Evolutionary conservation across 2,329 filamentous ascomycete species (phyloP), one percentile per base, ranked within the genome.

Genomic region (Colletotrichum coccodes): DNA sequence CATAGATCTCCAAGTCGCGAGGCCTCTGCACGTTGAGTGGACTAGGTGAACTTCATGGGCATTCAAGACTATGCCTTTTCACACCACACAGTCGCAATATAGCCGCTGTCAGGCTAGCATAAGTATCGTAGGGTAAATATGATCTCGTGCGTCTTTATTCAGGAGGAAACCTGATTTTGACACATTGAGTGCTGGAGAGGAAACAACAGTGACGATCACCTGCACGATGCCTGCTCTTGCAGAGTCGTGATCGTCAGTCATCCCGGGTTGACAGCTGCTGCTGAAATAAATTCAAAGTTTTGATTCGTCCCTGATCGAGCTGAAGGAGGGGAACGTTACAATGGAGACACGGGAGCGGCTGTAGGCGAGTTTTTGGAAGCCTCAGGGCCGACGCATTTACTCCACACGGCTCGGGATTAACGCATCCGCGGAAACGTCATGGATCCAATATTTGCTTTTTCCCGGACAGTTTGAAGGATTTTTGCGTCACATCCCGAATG

Each of bases 261-360:
- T 40, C 23, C 47, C 46, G 23, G 30, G 21, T 60, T 11, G 32
- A 36, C 44, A 18, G 30, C 47, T 53, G 38, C 26, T 53, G 26
- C 36, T 38, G 36, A 42, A 14, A 46, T 4, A 16, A 6, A 1
- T 4, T n/a, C 4, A 21, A 21, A 14, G 16, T 3, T 23, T 18
- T 65, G 12, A 47, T 60, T 65, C 23, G 38, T 46, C 23, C 36
- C 2, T 2, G 12, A 6, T 26, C 4, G 18, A 54, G 57, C 47
- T 65, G 47, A 54, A 46, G 38, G 47, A 47, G 63, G 57, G 47
- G 47, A 61, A 61, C 38, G 57, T 65, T 54, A 23, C 38, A 65
- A 47, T 14, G 2, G 9, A 34, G 4, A 32, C 14, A 44, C 38
- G 38, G 63, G 38, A 65, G 38, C 47, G 63, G 47, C 57, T 54